Percentiles rank a stretch among this genome's conserved stretches.
Conservation (phyloP, 2,329 filamentous ascomycete genomes). For the Pseudogymnoascus sp. region DNA sequence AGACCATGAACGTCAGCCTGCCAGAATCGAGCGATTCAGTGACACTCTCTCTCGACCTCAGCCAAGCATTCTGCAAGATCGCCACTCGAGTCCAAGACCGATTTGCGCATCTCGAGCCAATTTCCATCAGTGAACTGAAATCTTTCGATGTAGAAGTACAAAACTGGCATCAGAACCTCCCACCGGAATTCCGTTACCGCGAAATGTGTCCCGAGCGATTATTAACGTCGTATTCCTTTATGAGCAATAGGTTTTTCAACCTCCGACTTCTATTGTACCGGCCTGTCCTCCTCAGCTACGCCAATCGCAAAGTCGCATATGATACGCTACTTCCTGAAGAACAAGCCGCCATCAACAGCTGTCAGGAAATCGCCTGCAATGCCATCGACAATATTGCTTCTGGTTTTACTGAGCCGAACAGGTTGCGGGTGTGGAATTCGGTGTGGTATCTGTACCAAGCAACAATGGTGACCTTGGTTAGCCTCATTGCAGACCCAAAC, state of each 20-base stretch:
- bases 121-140: not conserved
- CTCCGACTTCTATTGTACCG: not conserved
- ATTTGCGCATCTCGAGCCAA: not conserved
- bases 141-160: not conserved
- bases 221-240: not conserved
- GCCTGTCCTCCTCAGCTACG: conserved; percentile 1
- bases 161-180: not conserved
- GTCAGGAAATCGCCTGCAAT: conserved; percentile 4
- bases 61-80: not conserved
- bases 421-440: not conserved
- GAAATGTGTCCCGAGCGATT: not conserved
- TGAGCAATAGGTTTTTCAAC: conserved; percentile 6
- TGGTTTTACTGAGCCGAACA: not conserved
- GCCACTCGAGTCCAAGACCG: not conserved
- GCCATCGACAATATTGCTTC: not conserved
- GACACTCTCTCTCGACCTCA: not conserved
- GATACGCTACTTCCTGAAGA: not conserved
- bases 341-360: not conserved
- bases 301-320: not conserved
- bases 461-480: not conserved
- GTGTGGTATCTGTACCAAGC: not conserved
- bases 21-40: not conserved
- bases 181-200: not conserved
- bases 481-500: conserved; percentile 1
- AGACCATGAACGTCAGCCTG: not conserved